phyloP scores from a whole-genome alignment of 345 rosid species.

The Bruguiera parviflora region DNA sequence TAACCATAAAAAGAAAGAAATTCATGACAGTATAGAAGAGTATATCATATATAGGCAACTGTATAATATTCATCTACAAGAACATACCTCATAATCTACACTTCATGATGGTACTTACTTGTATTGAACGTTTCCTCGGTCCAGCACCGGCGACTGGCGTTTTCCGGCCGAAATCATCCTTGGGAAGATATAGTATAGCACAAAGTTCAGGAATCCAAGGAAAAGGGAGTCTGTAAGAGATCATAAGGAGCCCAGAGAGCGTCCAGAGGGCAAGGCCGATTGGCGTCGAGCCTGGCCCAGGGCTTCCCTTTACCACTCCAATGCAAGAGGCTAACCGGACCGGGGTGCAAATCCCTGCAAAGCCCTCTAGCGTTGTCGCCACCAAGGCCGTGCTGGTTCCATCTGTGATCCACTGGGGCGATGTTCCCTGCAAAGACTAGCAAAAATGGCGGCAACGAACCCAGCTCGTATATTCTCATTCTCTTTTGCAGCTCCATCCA shows the following conservation, averaged over 20 bases:
- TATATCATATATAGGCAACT: neutral
- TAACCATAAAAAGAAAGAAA: neutral
- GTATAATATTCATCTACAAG: constrained; percentile 6
- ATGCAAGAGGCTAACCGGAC: constrained; percentile 32
- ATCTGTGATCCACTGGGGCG: constrained; percentile 65
- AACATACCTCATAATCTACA: constrained; percentile 4
- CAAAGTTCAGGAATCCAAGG: constrained; percentile 25
- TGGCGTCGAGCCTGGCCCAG: constrained; percentile 32
- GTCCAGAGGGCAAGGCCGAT: constrained; percentile 33
- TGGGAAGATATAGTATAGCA: neutral
- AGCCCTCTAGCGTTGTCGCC: constrained; percentile 32
- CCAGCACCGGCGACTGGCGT: neutral
- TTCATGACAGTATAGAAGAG: neutral
- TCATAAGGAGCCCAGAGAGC: constrained; percentile 38
- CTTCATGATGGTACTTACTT: neutral
- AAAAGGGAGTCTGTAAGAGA: constrained; percentile 34
- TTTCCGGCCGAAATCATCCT: neutral
- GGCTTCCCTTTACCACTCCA: constrained; percentile 41
- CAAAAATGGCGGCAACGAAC: constrained; percentile 75
- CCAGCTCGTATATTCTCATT: constrained; percentile 69
- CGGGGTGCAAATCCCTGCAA: constrained; percentile 31
- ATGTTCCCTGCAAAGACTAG: constrained; percentile 69
- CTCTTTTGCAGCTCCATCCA: constrained; percentile 84
- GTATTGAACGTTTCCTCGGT: neutral
- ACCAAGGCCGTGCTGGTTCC: constrained; percentile 77